Conservation (phyloP, 805 yeast genomes). For the Wickerhamiella nectarea region DNA sequence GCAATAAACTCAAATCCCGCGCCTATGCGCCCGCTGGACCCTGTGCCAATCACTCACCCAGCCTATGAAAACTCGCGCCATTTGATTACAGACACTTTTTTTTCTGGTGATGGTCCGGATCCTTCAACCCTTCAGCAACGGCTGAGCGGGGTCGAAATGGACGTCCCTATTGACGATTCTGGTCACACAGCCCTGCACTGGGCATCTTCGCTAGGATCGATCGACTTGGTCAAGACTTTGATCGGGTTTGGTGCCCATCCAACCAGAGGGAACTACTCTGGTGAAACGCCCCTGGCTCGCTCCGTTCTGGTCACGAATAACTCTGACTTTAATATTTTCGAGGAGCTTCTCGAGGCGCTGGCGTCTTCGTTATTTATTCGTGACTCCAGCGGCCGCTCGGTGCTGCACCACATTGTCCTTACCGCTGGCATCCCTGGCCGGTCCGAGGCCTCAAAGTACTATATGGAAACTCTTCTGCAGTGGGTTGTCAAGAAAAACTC, state of each 20-base stretch:
- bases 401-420: constrained; percentile 74
- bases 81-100: constrained; percentile 19
- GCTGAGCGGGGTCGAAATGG: constrained; percentile 32
- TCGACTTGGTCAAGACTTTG: constrained; percentile 52
- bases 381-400: constrained; percentile 62
- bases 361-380: constrained; percentile 57
- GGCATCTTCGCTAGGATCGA: constrained; percentile 84
- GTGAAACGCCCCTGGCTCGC: constrained; percentile 77
- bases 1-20: constrained; percentile 5
- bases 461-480: constrained; percentile 55
- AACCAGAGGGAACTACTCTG: constrained; percentile 59
- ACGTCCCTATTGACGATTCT: constrained; percentile 80
- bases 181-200: constrained; percentile 93
- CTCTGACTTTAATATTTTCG: constrained; percentile 65
- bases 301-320: constrained; percentile 76
- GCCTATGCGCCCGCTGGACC: constrained; percentile 10
- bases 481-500: constrained; percentile 54
- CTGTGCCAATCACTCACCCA: constrained; percentile 9
- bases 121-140: constrained; percentile 11
- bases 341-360: constrained; percentile 50
- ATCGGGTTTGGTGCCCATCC: constrained; percentile 57
- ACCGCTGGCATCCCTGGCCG: constrained; percentile 69
- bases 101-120: constrained; percentile 13
- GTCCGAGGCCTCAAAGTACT: constrained; percentile 58
- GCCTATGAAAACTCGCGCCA: constrained; percentile 12